Evolutionary conservation across 148 eudicot genomes (phyloP), one percentile per base, ranked within the genome.

Genomic region (Limonium bicolor): DNA sequence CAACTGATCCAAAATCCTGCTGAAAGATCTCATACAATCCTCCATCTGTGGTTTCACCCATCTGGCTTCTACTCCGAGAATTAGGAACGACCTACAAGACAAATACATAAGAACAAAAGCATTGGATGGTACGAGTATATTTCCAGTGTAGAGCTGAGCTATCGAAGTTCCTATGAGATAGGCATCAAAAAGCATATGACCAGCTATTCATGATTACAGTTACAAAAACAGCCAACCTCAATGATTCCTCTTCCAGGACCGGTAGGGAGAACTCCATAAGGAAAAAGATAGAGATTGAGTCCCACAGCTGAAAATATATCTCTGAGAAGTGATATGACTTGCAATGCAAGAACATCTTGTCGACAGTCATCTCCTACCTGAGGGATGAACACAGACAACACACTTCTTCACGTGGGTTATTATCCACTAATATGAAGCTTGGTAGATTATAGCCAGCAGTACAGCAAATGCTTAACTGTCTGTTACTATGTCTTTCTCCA

Each of bases 351-450:
- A 30, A 84, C 88, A 69, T 90, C 99, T 66, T 90, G 99, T 36
- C 95, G 84, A 55, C 99, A 90, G 64, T 84, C 99, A 80, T 90
- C 99, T 64, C 99, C 99, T 51, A 90, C 99, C 99, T 90, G 58
- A 28, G 42, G 43, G 40, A 61, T n/a, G 38, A 45, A 29, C 16
- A 31, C 62, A n/a, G n/a, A n/a, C n/a, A n/a, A n/a, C n/a, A n/a
- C n/a, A n/a, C n/a, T n/a, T n/a, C n/a, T n/a, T n/a, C n/a, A n/a
- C n/a, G n/a, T n/a, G n/a, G n/a, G n/a, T n/a, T n/a, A n/a, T n/a
- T n/a, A n/a, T n/a, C n/a, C n/a, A n/a, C n/a, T n/a, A n/a, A n/a
- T n/a, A n/a, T n/a, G n/a, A n/a, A n/a, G n/a, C n/a, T n/a, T n/a
- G n/a, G n/a, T n/a, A n/a, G n/a, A n/a, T n/a, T n/a, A n/a, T n/a